These are phyloP conservation scores for Pezicula rhizophila DNA, from an alignment of 2,329 filamentous ascomycete species.

Conservation along the genomic window DNA sequence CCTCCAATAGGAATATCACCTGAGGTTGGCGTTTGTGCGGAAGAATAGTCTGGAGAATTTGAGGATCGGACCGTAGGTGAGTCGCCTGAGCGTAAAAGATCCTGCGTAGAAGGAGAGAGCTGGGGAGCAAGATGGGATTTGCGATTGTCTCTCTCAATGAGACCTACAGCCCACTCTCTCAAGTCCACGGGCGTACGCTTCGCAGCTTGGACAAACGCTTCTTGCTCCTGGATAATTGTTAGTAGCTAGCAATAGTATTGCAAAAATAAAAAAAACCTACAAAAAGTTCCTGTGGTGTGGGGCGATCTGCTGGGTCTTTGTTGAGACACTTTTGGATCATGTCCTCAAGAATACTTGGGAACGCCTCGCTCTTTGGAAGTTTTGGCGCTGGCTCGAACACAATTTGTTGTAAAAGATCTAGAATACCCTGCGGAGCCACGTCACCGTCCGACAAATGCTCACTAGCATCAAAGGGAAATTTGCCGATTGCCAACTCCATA, in stretches of 20 bases:
- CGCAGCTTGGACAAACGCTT: conserved; percentile 91
- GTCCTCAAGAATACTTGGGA: conserved; percentile 89
- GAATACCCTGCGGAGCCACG: conserved; percentile 83
- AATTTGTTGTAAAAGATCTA: conserved; percentile 94
- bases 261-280: conserved; percentile 45
- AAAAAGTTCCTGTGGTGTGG: conserved; percentile 88
- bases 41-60: conserved; percentile 34
- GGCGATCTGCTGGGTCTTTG: conserved; percentile 82
- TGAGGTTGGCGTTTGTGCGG: conserved; percentile 58
- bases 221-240: conserved; percentile 60
- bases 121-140: conserved; percentile 87
- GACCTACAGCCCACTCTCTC: conserved; percentile 83
- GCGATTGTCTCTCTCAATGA: conserved; percentile 93
- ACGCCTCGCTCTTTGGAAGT: conserved; percentile 94
- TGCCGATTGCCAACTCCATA: conserved; percentile 96
- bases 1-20: conserved; percentile 65
- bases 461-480: conserved; percentile 85
- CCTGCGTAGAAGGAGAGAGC: conserved; percentile 70
- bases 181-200: conserved; percentile 95
- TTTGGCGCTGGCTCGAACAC: conserved; percentile 92
- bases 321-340: conserved; percentile 95
- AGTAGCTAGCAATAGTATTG: conserved; percentile 3
- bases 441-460: conserved; percentile 67
- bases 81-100: conserved; percentile 61
- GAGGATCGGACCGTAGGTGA: conserved; percentile 41